These are phyloP conservation scores for Candida corydali DNA, from an alignment of 805 yeast species.

Conservation along the genomic window DNA sequence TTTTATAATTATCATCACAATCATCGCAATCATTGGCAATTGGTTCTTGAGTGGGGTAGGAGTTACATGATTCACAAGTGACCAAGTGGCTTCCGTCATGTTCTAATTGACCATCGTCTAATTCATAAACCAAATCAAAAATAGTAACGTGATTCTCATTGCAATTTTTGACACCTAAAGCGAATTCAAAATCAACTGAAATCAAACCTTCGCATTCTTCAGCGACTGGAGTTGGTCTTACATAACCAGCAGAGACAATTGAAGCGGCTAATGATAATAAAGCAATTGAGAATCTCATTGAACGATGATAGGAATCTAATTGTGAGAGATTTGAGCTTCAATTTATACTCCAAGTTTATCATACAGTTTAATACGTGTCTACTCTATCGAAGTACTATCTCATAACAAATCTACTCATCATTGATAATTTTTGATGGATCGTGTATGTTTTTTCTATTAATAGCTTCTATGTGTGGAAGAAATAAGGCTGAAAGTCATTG, in stretches of 20 bases:
- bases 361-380: too few relatives aligned
- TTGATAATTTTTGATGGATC: too few relatives aligned
- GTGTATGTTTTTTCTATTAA: too few relatives aligned
- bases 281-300: background rate
- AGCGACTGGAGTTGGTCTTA: background rate
- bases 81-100: conserved; percentile 1
- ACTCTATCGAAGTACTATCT: too few relatives aligned
- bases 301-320: too few relatives aligned
- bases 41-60: background rate
- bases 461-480: too few relatives aligned
- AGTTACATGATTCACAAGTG: background rate
- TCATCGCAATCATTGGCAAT: too few relatives aligned
- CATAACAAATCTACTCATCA: too few relatives aligned
- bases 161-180: background rate
- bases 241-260: background rate
- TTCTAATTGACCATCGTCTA: conserved; percentile 6
- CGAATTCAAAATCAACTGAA: background rate
- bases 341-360: too few relatives aligned
- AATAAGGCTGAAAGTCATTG: too few relatives aligned
- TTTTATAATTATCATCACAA: background rate
- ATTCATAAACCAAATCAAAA: conserved; percentile 3
- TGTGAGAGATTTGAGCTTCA: too few relatives aligned
- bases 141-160: background rate
- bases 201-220: background rate
- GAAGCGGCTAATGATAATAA: background rate